These are phyloP conservation scores for Castanopsis chinensis DNA, from an alignment of 306 rosid species.

Conservation along the genomic window DNA sequence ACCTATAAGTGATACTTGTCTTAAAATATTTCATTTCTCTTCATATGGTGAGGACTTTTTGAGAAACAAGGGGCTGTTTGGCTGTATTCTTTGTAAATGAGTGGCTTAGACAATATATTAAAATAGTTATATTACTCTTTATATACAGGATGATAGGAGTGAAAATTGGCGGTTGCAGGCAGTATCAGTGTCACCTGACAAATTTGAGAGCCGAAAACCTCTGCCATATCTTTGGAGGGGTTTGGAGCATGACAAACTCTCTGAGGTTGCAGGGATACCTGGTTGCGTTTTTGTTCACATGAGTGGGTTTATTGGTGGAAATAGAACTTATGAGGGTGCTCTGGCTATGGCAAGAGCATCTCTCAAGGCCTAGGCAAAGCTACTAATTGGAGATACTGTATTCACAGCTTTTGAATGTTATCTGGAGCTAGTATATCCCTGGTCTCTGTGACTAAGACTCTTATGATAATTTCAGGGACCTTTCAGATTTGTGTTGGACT, in stretches of 20 bases:
- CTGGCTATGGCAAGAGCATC: constrained; percentile 55
- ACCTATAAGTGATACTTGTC: constrained; percentile 6
- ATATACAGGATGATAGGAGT: constrained; percentile 50
- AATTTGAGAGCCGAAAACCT: constrained; percentile 56
- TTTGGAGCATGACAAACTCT: constrained; percentile 51
- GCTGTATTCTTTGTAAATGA: no score
- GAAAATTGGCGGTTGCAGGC: constrained; percentile 59
- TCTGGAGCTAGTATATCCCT: no score
- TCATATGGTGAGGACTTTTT: no score
- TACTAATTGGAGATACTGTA: background rate
- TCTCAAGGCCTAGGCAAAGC: constrained; percentile 31
- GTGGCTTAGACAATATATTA: background rate
- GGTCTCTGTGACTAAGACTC: no score
- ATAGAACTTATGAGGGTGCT: constrained; percentile 46
- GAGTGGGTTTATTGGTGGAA: constrained; percentile 69
- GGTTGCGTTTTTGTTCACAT: constrained; percentile 56
- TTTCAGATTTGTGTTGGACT: no score
- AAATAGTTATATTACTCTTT: background rate
- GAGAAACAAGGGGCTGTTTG: no score
- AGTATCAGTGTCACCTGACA: constrained; percentile 43
- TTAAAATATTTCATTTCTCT: background rate
- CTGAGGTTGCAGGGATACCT: constrained; percentile 51
- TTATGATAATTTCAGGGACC: no score
- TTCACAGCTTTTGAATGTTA: no score
- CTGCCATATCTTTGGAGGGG: constrained; percentile 53